A percentile compares a stretch with the other conserved stretches of the same genome.
Evolutionary conservation across 805 yeast species (phyloP).

Genomic region (Ogataea chonburiensis): DNA sequence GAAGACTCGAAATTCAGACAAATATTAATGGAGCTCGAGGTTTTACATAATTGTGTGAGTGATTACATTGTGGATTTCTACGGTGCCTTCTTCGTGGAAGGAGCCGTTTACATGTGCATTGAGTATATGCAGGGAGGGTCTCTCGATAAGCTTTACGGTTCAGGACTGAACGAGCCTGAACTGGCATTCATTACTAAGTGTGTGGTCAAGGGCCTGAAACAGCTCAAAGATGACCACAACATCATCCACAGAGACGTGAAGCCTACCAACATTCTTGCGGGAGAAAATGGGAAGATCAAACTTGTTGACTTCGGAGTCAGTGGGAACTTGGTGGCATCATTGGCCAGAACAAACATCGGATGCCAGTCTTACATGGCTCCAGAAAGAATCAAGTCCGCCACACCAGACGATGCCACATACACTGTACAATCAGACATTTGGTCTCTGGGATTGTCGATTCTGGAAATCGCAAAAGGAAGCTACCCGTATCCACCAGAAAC

Average conservation of each 20-base stretch:
- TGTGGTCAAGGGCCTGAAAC: conserved; percentile 77
- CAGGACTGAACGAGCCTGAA: conserved; percentile 73
- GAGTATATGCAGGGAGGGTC: conserved; percentile 98
- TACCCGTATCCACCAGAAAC: conserved; percentile 98
- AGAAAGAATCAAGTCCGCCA: conserved; percentile 77
- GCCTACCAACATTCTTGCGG: conserved; percentile 89
- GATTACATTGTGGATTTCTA: conserved; percentile 93
- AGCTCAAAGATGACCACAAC: conserved; percentile 84
- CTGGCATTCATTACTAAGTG: conserved; percentile 77
- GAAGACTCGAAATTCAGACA: conserved; percentile 94
- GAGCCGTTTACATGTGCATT: conserved; percentile 97
- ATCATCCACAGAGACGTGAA: conserved; percentile 96
- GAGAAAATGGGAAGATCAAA: conserved; percentile 77
- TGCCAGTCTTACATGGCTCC: conserved; percentile 99
- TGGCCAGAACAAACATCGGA: conserved; percentile 94
- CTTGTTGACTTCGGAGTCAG: conserved; percentile 95
- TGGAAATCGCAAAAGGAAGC: conserved; percentile 86
- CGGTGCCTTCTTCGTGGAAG: conserved; percentile 97
- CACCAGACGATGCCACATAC: conserved; percentile 76
- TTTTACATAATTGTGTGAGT: conserved; percentile 85
- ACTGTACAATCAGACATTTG: conserved; percentile 94
- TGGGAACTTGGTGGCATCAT: conserved; percentile 90
- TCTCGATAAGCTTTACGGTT: conserved; percentile 77
- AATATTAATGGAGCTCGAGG: conserved; percentile 93
- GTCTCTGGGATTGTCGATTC: conserved; percentile 84